Conservation (phyloP, 768 basidiomycete genomes). For the Cyathus striatus region DNA sequence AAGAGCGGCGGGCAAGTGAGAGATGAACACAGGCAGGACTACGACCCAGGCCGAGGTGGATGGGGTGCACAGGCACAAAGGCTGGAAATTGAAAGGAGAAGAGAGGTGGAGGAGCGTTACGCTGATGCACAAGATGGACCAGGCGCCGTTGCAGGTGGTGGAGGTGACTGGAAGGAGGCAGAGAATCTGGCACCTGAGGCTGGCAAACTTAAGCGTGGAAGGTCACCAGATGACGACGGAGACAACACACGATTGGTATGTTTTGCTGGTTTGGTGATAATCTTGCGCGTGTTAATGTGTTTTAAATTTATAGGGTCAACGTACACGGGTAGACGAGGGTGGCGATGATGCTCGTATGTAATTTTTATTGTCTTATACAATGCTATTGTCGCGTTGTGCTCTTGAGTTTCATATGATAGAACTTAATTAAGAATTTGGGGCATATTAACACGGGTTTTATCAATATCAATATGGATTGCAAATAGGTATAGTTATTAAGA, state of each 20-base stretch:
- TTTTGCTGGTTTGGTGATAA: conserved; percentile 8
- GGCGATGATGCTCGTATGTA: conserved; percentile 70
- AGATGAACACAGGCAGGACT: conserved; percentile 96
- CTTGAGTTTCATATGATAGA: conserved; percentile 8
- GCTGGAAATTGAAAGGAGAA: conserved; percentile 66
- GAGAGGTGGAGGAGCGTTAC: conserved; percentile 85
- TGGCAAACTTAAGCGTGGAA: conserved; percentile 58
- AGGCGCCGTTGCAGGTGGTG: conserved; percentile 78
- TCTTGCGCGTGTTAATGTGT: conserved; percentile 3
- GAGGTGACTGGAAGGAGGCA: conserved; percentile 79
- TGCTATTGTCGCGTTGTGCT: conserved; percentile 13
- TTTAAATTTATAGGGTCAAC: conserved; percentile 43
- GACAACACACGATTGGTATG: conserved; percentile 54
- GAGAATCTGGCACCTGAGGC: conserved; percentile 31
- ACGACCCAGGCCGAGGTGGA: conserved; percentile 92
- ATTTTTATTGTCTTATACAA: conserved; percentile 8
- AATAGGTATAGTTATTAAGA: neutral
- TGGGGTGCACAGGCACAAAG: conserved; percentile 88
- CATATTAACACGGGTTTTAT: neutral
- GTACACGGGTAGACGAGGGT: conserved; percentile 61
- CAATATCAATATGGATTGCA: too few relatives aligned
- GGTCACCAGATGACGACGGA: conserved; percentile 77
- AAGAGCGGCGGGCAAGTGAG: conserved; percentile 97
- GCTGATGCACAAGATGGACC: conserved; percentile 75
- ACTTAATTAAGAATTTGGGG: conserved; percentile 12